Conservation (phyloP, 768 basidiomycete genomes). For the Baorangia bicolor region DNA sequence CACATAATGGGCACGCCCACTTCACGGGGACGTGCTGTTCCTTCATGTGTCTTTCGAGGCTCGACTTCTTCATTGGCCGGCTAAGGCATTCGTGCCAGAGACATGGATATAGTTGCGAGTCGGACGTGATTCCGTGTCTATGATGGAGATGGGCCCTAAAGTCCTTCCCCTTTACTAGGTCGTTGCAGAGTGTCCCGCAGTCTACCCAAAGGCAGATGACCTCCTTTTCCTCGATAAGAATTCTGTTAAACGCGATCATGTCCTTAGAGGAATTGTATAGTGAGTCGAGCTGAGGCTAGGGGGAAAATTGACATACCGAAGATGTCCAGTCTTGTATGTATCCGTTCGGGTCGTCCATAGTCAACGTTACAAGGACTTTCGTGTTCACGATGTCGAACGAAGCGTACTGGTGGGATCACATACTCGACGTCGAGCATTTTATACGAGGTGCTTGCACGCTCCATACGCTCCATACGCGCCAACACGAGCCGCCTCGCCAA, state of each 20-base stretch:
- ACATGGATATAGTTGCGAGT: neutral
- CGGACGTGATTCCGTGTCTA: neutral
- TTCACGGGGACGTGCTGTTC: conserved; percentile 12
- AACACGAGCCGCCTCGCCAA: neutral
- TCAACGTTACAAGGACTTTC: neutral
- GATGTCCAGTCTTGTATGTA: neutral
- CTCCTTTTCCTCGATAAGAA: neutral
- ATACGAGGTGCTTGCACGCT: neutral
- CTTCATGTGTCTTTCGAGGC: conserved; percentile 7
- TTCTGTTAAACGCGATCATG: neutral
- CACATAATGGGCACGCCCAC: conserved; percentile 13
- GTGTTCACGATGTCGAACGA: neutral
- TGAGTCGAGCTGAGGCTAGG: neutral
- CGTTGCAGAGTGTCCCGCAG: neutral
- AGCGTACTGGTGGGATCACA: neutral
- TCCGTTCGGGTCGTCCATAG: neutral
- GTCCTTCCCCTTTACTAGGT: neutral
- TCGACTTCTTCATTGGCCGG: conserved; percentile 1
- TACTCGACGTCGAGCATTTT: neutral
- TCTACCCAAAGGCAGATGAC: conserved; percentile 4
- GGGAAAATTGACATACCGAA: neutral
- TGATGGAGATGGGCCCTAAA: neutral
- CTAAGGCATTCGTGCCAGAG: neutral
- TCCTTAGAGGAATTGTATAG: neutral
- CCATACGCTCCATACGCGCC: neutral